phyloP scores from a whole-genome alignment of 2,329 filamentous ascomycete species.

The Aspergillus niger region DNA sequence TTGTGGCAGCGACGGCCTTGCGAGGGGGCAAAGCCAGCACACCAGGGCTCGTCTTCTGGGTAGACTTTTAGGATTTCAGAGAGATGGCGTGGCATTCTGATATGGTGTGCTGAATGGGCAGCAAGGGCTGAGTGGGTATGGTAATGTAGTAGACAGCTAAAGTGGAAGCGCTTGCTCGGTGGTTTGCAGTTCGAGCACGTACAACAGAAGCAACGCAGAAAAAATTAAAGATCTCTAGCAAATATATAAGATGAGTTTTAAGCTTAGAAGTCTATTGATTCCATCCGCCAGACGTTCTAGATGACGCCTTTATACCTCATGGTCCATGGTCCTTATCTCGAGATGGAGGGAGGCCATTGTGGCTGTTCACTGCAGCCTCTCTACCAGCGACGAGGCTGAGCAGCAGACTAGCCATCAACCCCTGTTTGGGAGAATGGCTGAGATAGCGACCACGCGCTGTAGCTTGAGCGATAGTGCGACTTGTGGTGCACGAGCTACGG shows the following conservation, averaged over 20 bases:
- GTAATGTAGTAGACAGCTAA: neutral
- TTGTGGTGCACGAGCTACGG: no score
- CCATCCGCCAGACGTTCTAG: neutral
- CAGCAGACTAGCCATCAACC: neutral
- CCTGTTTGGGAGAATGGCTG: neutral
- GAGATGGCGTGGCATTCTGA: constrained; percentile 9
- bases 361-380: neutral
- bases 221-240: neutral
- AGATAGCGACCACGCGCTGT: neutral
- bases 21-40: constrained; percentile 21
- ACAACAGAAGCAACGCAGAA: neutral
- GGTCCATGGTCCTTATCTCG: neutral
- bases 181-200: no score
- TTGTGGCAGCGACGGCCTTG: constrained; percentile 20
- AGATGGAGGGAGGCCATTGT: neutral
- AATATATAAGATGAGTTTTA: neutral
- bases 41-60: constrained; percentile 21
- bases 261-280: neutral
- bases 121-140: neutral
- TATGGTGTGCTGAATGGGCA: no score
- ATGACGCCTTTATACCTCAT: constrained; percentile 1
- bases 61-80: constrained; percentile 22
- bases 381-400: neutral
- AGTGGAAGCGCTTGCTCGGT: neutral
- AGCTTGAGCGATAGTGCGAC: no score